Conservation (phyloP, 73 alveolate genomes). For the Stentor coeruleus region DNA sequence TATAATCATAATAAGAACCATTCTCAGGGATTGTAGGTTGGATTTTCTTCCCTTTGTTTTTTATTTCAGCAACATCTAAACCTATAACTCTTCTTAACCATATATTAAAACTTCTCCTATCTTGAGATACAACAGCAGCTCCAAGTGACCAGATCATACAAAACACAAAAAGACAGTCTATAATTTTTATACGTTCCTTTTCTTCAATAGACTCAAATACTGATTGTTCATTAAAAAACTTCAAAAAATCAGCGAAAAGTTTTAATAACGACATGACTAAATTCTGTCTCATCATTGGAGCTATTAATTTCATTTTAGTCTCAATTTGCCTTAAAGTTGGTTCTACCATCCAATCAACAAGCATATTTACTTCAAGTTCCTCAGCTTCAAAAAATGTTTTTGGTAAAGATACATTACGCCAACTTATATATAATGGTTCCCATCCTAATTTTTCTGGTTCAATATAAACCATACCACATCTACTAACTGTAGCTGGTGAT, state of each 20-base stretch:
- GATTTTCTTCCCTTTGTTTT: conserved; percentile 83
- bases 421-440: conserved; percentile 72
- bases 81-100: conserved; percentile 80
- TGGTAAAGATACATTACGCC: conserved; percentile 62
- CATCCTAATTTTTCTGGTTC: conserved; percentile 90
- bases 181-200: conserved; percentile 24
- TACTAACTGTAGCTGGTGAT: conserved; percentile 90
- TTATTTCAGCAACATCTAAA: conserved; percentile 72
- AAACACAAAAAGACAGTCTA: conserved; percentile 46
- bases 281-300: conserved; percentile 72
- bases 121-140: neutral
- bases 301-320: conserved; percentile 44
- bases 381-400: conserved; percentile 64
- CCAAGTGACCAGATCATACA: conserved; percentile 66
- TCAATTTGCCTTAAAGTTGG: conserved; percentile 59
- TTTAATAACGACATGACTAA: conserved; percentile 52
- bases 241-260: conserved; percentile 68
- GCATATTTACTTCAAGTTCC: conserved; percentile 62
- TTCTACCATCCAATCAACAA: conserved; percentile 67
- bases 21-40: conserved; percentile 86
- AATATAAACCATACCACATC: conserved; percentile 60
- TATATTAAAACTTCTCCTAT: conserved; percentile 84
- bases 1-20: conserved; percentile 95
- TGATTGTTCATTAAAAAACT: conserved; percentile 76
- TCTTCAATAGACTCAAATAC: conserved; percentile 29